phyloP scores from a whole-genome alignment of 2,329 filamentous ascomycete species.

The Monilinia fructicola region DNA sequence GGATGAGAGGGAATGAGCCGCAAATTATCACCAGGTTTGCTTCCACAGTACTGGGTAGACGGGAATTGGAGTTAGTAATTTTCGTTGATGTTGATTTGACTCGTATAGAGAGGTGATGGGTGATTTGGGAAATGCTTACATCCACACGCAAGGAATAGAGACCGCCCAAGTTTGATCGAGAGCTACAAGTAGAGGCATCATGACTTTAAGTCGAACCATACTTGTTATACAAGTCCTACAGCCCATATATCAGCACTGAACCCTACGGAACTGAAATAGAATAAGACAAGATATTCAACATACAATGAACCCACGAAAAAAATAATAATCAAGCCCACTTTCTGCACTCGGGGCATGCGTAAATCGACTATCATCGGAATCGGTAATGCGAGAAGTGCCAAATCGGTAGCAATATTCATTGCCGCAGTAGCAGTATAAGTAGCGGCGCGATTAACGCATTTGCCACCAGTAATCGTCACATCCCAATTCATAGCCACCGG shows the following conservation, averaged over 20 bases:
- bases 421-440: slow-evolving; percentile 13
- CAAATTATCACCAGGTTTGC: slow-evolving; percentile 22
- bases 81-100: background rate
- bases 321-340: slow-evolving; percentile 19
- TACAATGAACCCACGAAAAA: slow-evolving; percentile 17
- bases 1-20: slow-evolving; percentile 19
- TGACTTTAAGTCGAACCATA: slow-evolving; percentile 9
- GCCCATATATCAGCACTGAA: background rate
- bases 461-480: background rate
- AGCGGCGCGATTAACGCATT: slow-evolving; percentile 11
- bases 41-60: slow-evolving; percentile 11
- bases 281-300: background rate
- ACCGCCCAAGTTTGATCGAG: slow-evolving; percentile 14
- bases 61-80: background rate
- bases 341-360: slow-evolving; percentile 13
- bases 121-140: background rate
- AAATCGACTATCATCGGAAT: slow-evolving; percentile 15
- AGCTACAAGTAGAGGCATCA: slow-evolving; percentile 6
- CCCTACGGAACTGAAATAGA: background rate
- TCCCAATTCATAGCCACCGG: slow-evolving; percentile 15
- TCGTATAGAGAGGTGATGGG: too few relatives aligned
- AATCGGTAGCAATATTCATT: slow-evolving; percentile 12
- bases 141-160: slow-evolving; percentile 18
- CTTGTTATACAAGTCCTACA: slow-evolving; percentile 7
- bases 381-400: slow-evolving; percentile 1